These are phyloP conservation scores for Xerocomus potaroensis DNA, from an alignment of 768 basidiomycete species.

Conservation along the genomic window DNA sequence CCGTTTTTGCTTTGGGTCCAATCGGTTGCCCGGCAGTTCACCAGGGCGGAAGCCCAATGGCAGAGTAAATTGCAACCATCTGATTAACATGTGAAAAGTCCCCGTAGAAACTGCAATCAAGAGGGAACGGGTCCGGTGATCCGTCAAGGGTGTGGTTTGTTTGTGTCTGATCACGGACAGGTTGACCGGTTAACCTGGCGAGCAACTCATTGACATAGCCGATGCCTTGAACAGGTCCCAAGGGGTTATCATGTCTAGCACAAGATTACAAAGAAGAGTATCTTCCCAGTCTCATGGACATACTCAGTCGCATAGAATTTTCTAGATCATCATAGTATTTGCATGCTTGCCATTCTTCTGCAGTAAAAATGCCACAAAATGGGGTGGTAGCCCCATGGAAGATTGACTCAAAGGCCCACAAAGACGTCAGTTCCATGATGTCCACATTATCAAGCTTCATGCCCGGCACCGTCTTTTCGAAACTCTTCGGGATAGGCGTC, in stretches of 20 bases:
- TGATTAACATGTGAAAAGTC: constrained; percentile 88
- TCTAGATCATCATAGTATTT: constrained; percentile 71
- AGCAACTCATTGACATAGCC: constrained; percentile 90
- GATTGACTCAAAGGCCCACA: constrained; percentile 78
- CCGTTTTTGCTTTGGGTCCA: constrained; percentile 42
- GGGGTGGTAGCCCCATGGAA: constrained; percentile 47
- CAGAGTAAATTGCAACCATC: constrained; percentile 71
- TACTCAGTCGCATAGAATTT: constrained; percentile 79
- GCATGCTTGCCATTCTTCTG: constrained; percentile 57
- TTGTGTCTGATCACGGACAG: constrained; percentile 66
- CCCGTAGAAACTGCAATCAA: constrained; percentile 58
- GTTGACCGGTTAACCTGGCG: constrained; percentile 63
- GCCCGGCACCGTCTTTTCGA: constrained; percentile 60
- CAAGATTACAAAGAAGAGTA: background rate
- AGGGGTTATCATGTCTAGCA: constrained; percentile 55
- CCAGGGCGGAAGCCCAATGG: constrained; percentile 52
- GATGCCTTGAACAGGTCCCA: constrained; percentile 78
- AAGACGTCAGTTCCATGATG: constrained; percentile 54
- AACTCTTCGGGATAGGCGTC: constrained; percentile 48
- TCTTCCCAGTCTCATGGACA: constrained; percentile 13
- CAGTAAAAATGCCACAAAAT: constrained; percentile 68
- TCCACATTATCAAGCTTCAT: constrained; percentile 55
- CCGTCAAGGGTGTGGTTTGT: constrained; percentile 70
- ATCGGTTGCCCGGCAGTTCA: constrained; percentile 6
- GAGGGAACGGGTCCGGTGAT: constrained; percentile 65